A percentile compares a stretch with the other conserved stretches of the same genome.
phyloP scores from a whole-genome alignment of 192 early-diverging fungal species.

The Powellomyces hirtus region DNA sequence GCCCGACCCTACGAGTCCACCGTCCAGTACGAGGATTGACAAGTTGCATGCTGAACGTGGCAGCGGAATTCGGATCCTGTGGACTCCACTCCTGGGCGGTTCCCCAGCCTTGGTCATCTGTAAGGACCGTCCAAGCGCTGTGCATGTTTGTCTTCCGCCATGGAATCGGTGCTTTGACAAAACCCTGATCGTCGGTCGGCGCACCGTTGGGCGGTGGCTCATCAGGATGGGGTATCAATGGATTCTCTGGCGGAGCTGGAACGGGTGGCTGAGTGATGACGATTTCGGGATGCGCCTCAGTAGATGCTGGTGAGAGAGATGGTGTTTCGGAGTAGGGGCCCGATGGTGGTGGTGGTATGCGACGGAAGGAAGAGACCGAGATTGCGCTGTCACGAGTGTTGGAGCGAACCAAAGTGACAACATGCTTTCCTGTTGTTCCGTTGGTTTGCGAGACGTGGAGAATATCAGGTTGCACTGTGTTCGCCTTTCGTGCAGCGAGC shows the following conservation, averaged over 20 bases:
- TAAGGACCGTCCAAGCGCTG: slow-evolving; percentile 18
- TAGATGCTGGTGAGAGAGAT: too few species aligned
- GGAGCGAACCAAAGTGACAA: background rate
- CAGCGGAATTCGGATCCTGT: background rate
- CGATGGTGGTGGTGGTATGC: background rate
- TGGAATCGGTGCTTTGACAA: slow-evolving; percentile 17
- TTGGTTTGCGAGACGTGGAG: too few species aligned
- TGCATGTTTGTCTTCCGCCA: slow-evolving; percentile 24
- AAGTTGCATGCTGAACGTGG: slow-evolving; percentile 2
- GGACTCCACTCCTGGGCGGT: slow-evolving; percentile 17
- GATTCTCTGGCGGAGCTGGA: background rate
- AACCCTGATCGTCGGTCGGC: slow-evolving; percentile 14
- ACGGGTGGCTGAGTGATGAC: background rate
- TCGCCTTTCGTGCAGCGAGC: too few species aligned
- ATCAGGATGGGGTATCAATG: background rate
- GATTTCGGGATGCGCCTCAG: background rate
- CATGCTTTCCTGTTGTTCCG: too few species aligned
- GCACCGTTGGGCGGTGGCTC: background rate
- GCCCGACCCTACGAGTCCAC: slow-evolving; percentile 9
- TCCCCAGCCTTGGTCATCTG: slow-evolving; percentile 16
- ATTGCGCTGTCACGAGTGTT: slow-evolving; percentile 29
- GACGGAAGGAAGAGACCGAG: slow-evolving; percentile 12
- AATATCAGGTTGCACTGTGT: too few species aligned
- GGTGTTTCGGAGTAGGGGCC: background rate
- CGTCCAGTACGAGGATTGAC: slow-evolving; percentile 3